These are phyloP conservation scores for Xylariomycetidae sp. DNA, from an alignment of 2,329 filamentous ascomycete genomes.

Conservation along the genomic window DNA sequence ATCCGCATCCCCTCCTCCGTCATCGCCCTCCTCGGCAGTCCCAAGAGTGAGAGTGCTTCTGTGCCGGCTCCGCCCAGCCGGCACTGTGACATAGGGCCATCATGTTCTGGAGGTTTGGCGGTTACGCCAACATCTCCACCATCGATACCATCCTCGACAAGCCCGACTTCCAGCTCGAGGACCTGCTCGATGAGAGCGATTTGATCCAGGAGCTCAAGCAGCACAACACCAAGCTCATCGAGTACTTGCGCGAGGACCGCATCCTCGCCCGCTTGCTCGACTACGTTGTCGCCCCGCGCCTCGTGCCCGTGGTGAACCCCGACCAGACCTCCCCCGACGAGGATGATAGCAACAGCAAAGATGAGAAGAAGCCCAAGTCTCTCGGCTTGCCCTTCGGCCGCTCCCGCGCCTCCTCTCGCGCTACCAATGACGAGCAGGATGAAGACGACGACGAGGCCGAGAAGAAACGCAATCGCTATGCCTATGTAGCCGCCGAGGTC, in stretches of 20 bases:
- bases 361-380: constrained; percentile 35
- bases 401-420: constrained; percentile 46
- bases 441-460: constrained; percentile 81
- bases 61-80: constrained; percentile 14
- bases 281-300: constrained; percentile 80
- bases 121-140: constrained; percentile 94
- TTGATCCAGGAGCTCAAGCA: constrained; percentile 96
- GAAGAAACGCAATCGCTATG: constrained; percentile 88
- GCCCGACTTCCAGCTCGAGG: constrained; percentile 89
- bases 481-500: constrained; percentile 88
- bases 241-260: constrained; percentile 84
- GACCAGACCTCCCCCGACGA: constrained; percentile 43
- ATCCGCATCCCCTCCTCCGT: constrained; percentile 2
- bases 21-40: neutral
- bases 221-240: constrained; percentile 95
- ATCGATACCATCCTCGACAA: constrained; percentile 97
- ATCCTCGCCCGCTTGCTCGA: constrained; percentile 80
- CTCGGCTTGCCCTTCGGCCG: constrained; percentile 40
- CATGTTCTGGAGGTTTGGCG: constrained; percentile 99
- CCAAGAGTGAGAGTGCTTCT: constrained; percentile 6
- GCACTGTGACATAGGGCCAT: constrained; percentile 37
- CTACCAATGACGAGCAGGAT: constrained; percentile 43
- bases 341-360: too few relatives aligned
- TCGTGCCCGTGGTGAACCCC: constrained; percentile 49
- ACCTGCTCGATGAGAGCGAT: constrained; percentile 92